A percentile compares a stretch with the other conserved stretches of the same genome.
Conservation (phyloP, 768 basidiomycete species). For the Macrocybe gigantea region DNA sequence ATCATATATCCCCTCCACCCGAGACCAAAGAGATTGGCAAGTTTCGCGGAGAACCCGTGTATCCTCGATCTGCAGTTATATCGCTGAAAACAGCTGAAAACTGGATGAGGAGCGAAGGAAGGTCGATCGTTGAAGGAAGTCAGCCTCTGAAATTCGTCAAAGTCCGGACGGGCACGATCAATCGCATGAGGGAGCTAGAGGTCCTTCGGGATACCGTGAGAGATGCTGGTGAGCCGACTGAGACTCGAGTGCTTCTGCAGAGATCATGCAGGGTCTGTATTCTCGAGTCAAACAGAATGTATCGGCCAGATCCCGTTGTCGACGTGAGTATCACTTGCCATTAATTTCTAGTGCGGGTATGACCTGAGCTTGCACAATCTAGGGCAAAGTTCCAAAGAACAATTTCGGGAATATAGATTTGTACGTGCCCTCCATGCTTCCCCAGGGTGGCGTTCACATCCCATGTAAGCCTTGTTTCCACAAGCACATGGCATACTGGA, state of each 20-base stretch:
- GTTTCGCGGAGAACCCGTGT: slow-evolving; percentile 92
- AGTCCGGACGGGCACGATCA: slow-evolving; percentile 75
- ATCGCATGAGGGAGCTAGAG: slow-evolving; percentile 63
- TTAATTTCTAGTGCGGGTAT: neutral
- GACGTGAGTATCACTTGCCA: slow-evolving; percentile 51
- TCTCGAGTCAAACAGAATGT: slow-evolving; percentile 79
- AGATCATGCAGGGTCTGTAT: slow-evolving; percentile 85
- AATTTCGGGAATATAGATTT: slow-evolving; percentile 96
- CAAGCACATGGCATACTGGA: neutral
- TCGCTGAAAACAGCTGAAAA: slow-evolving; percentile 87
- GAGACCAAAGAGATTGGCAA: slow-evolving; percentile 72
- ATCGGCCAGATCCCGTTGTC: slow-evolving; percentile 71
- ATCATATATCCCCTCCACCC: slow-evolving; percentile 70
- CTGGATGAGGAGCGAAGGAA: slow-evolving; percentile 85
- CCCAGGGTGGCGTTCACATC: slow-evolving; percentile 78
- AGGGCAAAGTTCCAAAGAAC: slow-evolving; percentile 95
- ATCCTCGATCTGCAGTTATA: slow-evolving; percentile 79
- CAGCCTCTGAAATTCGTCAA: slow-evolving; percentile 92
- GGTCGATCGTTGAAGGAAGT: slow-evolving; percentile 61
- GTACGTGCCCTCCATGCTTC: slow-evolving; percentile 93
- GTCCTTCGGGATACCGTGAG: slow-evolving; percentile 34
- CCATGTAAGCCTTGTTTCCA: slow-evolving; percentile 63
- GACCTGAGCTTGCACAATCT: slow-evolving; percentile 1
- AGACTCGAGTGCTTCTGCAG: slow-evolving; percentile 26
- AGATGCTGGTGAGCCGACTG: slow-evolving; percentile 28